Base-by-base conservation (phyloP, 495 filamentous ascomycete genomes). In the Jackrogersella minutella region DNA sequence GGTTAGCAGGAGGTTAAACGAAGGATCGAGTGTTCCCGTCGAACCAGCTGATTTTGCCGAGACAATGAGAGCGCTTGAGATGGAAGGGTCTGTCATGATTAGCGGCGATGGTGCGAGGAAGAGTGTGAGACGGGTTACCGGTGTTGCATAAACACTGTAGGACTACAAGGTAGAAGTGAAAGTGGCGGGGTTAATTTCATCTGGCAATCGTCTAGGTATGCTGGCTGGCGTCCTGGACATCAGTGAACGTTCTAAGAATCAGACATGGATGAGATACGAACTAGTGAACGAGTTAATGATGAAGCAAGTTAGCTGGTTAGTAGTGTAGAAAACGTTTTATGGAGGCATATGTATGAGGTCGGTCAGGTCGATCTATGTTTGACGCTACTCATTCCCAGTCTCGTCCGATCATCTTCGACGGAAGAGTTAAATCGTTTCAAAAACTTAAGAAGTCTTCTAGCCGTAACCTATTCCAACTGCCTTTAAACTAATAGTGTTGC, bases 31-130 rank as follows among this genome's bases (percentile, higher is more conserved):
- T 74, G 83, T 89, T 62, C 79, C 79, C 30, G 78, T 98, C 19
- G 94, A 97, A 63, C 81, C 82, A 16, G 78, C 78, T 8, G 94
- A 97, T 75, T 95, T 97, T 73, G 82, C 82, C 1, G 93, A 97
- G 74, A 90, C 87, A 9, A 83, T 97, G 66, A 83, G 89, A 64
- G 79, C 82, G 6, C 76, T 97, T 62, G 93, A 98, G 81, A 85
- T 89, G 63, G 95, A 98, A 78, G 95, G 96, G 2, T 74, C 84
- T 14, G 82, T 97, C 53, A 89, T 89, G 80, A 84, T 98, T 36
- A 83, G 82, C 41, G 96, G 96, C 3, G 94, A 98, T 69, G 95
- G 94, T 8, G 80, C 89, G 17, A 87, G 94, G 69, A 92, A 86
- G 80, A 90, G 77, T 61, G 90, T 99, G 61, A 87, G 94, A 73